Evolutionary conservation across 371 early-diverging fungal genomes (phyloP).

Genomic region (Mucor lusitanicus): DNA sequence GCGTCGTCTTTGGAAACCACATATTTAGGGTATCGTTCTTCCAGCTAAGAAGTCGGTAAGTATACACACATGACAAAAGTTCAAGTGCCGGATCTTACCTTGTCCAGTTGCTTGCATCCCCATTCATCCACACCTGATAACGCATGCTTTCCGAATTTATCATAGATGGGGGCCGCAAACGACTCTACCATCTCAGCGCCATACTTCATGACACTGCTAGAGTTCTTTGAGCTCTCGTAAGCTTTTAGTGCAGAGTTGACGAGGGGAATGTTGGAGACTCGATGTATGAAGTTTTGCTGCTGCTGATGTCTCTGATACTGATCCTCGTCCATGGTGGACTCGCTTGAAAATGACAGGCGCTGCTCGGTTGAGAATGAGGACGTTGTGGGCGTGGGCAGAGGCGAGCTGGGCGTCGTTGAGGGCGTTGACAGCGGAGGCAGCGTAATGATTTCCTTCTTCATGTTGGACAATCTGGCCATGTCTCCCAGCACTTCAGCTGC

Average conservation of each 20-base stretch:
- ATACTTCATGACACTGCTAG: constrained; percentile 59
- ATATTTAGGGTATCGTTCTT: constrained; percentile 30
- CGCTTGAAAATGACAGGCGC: constrained; percentile 27
- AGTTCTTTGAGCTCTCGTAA: constrained; percentile 78
- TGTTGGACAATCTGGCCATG: constrained; percentile 40
- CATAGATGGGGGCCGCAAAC: constrained; percentile 25
- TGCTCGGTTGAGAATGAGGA: constrained; percentile 20
- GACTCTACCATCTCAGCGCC: constrained; percentile 72
- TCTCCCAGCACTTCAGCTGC: constrained; percentile 72
- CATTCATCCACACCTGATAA: constrained; percentile 34
- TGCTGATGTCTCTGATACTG: constrained; percentile 10
- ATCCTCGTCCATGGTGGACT: constrained; percentile 29
- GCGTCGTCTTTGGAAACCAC: constrained; percentile 11
- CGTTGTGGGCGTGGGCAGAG: constrained; percentile 33
- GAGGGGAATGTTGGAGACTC: constrained; percentile 79
- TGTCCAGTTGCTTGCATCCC: constrained; percentile 42
- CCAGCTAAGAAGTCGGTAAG: constrained; percentile 10
- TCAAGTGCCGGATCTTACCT: constrained; percentile 10
- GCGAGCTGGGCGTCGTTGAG: constrained; percentile 37
- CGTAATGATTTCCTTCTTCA: constrained; percentile 27
- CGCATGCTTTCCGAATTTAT: constrained; percentile 34
- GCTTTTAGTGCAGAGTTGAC: constrained; percentile 77
- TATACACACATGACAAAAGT: neutral
- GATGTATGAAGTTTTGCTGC: constrained; percentile 60
- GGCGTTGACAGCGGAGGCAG: constrained; percentile 38